phyloP scores from a whole-genome alignment of 768 basidiomycete genomes.

The Pisolithus sp. region DNA sequence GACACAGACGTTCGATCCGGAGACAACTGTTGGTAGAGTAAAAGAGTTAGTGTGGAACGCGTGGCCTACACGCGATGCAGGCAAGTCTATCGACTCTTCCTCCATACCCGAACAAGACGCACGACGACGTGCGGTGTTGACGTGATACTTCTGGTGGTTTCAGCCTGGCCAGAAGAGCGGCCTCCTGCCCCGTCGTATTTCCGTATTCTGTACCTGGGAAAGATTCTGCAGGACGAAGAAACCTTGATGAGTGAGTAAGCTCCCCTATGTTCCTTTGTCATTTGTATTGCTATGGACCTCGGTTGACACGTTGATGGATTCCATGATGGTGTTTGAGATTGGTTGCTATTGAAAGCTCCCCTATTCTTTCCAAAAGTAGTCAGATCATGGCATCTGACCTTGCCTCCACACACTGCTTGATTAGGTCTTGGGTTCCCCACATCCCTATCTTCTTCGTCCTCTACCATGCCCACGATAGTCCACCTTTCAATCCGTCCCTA shows the following conservation, averaged over 20 bases:
- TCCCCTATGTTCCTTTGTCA: not conserved
- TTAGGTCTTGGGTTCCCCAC: conserved; percentile 29
- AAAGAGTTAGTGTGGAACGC: conserved; percentile 82
- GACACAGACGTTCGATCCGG: conserved; percentile 70
- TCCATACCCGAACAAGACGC: not conserved
- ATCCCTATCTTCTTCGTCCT: conserved; percentile 23
- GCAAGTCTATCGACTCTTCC: conserved; percentile 31
- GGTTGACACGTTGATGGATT: not conserved
- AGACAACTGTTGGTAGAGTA: conserved; percentile 66
- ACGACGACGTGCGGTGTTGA: not conserved
- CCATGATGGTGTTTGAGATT: conserved; percentile 4
- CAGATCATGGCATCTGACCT: conserved; percentile 1
- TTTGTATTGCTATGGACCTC: too few species aligned
- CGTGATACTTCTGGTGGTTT: conserved; percentile 8
- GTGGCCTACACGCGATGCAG: conserved; percentile 52
- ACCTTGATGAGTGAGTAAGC: conserved; percentile 54
- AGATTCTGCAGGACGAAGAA: conserved; percentile 81
- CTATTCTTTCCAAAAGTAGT: conserved; percentile 23
- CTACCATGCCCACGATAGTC: conserved; percentile 52
- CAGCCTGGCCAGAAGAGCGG: conserved; percentile 75
- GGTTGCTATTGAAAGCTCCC: not conserved
- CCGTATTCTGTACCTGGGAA: conserved; percentile 69
- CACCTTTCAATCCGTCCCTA: conserved; percentile 68
- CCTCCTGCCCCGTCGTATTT: conserved; percentile 74
- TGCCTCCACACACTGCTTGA: not conserved